Percentiles rank a stretch among this genome's conserved stretches.
These are phyloP conservation scores for Colletotrichum sp. DNA, from an alignment of 2,329 filamentous ascomycete genomes.

Conservation along the genomic window DNA sequence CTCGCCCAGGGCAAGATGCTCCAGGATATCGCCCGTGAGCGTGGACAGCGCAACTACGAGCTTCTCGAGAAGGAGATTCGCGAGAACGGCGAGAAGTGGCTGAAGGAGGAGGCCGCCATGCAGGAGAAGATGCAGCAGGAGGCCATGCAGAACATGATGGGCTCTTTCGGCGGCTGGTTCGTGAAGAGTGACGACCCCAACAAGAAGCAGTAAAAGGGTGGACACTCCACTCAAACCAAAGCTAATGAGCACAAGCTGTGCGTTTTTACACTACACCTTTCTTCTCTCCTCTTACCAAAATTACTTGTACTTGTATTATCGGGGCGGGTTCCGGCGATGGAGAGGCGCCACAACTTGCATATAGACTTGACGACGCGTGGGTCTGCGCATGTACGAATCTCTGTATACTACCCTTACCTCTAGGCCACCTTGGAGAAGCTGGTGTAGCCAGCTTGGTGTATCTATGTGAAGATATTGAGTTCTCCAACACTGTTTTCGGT, in stretches of 20 bases:
- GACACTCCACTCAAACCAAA: not conserved
- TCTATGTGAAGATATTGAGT: not conserved
- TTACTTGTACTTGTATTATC: constrained; percentile 21
- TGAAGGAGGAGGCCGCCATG: constrained; percentile 89
- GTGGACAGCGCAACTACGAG: constrained; percentile 90
- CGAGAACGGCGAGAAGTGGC: constrained; percentile 93
- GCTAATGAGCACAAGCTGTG: constrained; percentile 12
- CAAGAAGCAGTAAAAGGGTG: constrained; percentile 19
- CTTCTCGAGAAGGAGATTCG: constrained; percentile 87
- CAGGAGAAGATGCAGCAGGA: constrained; percentile 91
- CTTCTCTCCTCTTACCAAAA: constrained; percentile 15
- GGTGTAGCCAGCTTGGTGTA: not conserved
- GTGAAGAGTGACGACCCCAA: constrained; percentile 21
- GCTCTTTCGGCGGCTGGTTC: constrained; percentile 69
- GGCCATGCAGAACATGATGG: constrained; percentile 91
- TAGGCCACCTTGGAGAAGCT: not conserved
- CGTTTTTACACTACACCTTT: not conserved
- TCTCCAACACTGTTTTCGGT: not conserved
- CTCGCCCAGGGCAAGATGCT: constrained; percentile 95
- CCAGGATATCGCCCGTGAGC: constrained; percentile 90
- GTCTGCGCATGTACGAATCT: constrained; percentile 21
- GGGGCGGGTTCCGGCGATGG: constrained; percentile 8
- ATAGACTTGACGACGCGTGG: constrained; percentile 21
- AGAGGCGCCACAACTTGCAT: constrained; percentile 17
- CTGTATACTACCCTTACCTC: constrained; percentile 22